phyloP scores from a whole-genome alignment of 2,329 filamentous ascomycete genomes.

The Akanthomyces lecanii region DNA sequence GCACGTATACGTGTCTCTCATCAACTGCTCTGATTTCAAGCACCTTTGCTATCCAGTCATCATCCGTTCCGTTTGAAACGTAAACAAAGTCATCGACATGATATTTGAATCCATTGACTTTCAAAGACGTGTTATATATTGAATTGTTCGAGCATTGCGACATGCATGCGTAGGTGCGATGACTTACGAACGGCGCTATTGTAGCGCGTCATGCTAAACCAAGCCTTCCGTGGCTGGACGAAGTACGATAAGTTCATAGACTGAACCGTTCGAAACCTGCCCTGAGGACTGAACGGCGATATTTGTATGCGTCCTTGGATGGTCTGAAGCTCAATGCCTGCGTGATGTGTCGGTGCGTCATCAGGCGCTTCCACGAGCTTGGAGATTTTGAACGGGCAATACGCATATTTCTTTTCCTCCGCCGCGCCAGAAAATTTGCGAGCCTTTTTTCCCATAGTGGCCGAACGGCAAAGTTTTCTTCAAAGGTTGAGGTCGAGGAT shows the following conservation, averaged over 20 bases:
- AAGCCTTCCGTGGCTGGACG: not conserved
- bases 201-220: not conserved
- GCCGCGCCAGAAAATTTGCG: too few species aligned
- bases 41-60: conserved; percentile 9
- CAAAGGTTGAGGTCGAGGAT: too few species aligned
- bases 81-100: not conserved
- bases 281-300: not conserved
- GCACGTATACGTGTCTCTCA: conserved; percentile 4
- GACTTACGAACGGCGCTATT: conserved; percentile 10
- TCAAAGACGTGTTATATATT: not conserved
- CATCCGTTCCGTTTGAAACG: not conserved
- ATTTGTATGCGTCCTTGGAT: not conserved
- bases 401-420: not conserved
- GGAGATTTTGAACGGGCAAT: not conserved
- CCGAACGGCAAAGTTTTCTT: too few species aligned
- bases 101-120: not conserved
- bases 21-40: conserved; percentile 5
- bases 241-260: not conserved
- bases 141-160: not conserved
- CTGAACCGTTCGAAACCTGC: not conserved
- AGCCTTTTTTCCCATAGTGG: too few species aligned
- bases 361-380: not conserved
- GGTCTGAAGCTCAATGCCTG: not conserved
- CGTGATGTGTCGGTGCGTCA: not conserved
- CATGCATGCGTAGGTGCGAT: not conserved